Conservation (phyloP, 1,284 basidiomycete genomes). For the Ustilago crameri region DNA sequence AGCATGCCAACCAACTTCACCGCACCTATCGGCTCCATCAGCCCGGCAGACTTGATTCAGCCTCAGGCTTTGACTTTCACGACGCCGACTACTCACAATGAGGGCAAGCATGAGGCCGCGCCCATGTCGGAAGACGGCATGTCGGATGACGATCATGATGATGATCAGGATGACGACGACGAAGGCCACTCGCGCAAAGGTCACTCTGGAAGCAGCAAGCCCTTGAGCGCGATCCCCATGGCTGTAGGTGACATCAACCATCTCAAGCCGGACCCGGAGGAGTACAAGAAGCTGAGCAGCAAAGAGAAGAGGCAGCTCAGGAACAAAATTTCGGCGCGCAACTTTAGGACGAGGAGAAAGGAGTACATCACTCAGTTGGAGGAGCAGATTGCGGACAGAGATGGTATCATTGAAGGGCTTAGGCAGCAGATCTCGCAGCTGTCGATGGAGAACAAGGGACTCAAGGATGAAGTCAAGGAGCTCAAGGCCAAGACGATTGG, state of each 20-base stretch:
- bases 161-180: constrained; percentile 18
- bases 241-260: constrained; percentile 48
- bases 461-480: constrained; percentile 70
- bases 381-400: constrained; percentile 90
- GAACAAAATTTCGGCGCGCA: constrained; percentile 95
- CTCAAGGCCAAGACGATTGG: constrained; percentile 75
- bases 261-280: constrained; percentile 79
- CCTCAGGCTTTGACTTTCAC: constrained; percentile 15
- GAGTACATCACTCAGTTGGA: constrained; percentile 94
- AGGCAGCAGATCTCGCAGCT: constrained; percentile 83
- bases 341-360: constrained; percentile 92
- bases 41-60: constrained; percentile 8
- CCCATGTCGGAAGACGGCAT: constrained; percentile 50
- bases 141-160: constrained; percentile 44
- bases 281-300: constrained; percentile 92
- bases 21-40: constrained; percentile 23
- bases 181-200: constrained; percentile 19
- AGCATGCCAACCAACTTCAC: constrained; percentile 6
- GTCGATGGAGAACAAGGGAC: constrained; percentile 82
- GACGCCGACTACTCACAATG: background rate
- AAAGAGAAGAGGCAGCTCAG: constrained; percentile 96
- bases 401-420: constrained; percentile 87
- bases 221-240: constrained; percentile 40
- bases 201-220: constrained; percentile 17
- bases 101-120: constrained; percentile 14